Conservation (phyloP, 441 rosid genomes). For the Gossypium gossypioides region DNA sequence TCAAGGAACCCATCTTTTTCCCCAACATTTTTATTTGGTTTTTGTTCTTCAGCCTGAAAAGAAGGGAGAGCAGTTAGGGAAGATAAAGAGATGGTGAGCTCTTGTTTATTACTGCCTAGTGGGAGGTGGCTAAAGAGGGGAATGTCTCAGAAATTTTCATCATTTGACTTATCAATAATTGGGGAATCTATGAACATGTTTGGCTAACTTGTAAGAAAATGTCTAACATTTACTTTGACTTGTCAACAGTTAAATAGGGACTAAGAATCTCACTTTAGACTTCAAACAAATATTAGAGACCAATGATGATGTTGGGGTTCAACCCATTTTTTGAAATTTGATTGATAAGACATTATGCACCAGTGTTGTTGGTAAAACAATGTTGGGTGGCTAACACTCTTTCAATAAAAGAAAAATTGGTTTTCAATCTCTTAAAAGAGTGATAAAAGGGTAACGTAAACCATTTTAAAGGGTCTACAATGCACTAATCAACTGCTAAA, state of each 20-base stretch:
- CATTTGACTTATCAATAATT: neutral
- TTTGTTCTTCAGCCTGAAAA: neutral
- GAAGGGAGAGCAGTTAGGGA: neutral
- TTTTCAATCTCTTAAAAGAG: neutral
- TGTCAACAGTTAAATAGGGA: neutral
- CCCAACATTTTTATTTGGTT: slow-evolving; percentile 35
- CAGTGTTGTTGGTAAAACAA: slow-evolving; percentile 5
- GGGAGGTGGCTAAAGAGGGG: slow-evolving; percentile 7
- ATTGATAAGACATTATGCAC: slow-evolving; percentile 3
- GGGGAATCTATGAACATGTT: slow-evolving; percentile 11
- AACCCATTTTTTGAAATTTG: neutral
- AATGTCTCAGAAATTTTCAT: slow-evolving; percentile 10
- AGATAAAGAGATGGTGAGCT: neutral
- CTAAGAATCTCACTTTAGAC: neutral
- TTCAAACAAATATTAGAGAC: neutral
- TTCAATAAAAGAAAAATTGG: neutral
- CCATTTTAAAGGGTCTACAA: neutral
- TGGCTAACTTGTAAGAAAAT: neutral
- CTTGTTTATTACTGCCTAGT: slow-evolving; percentile 3
- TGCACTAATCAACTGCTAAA: neutral
- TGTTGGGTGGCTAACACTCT: neutral
- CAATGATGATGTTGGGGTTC: neutral
- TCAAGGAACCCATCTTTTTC: slow-evolving; percentile 58
- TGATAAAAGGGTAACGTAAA: neutral
- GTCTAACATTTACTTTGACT: slow-evolving; percentile 14